phyloP scores from a whole-genome alignment of 2,329 filamentous ascomycete species.

The Annulohypoxylon truncatum region DNA sequence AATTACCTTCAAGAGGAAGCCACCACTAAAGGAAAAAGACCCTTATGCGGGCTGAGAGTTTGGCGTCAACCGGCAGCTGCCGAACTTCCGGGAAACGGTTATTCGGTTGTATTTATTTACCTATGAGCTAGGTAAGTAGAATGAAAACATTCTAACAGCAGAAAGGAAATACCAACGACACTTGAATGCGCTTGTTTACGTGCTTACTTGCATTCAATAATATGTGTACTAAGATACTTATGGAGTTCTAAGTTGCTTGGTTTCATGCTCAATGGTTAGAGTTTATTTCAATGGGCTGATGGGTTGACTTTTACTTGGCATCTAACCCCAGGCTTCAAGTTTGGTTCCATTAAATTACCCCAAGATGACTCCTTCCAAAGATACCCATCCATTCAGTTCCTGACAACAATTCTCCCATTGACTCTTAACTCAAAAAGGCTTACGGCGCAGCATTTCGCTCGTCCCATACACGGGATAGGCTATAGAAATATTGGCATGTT shows the following conservation, averaged over 20 bases:
- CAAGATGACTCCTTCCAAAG: constrained; percentile 21
- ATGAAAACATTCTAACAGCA: background rate
- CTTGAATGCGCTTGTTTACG: background rate
- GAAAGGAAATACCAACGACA: background rate
- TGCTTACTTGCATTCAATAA: background rate
- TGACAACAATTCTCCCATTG: constrained; percentile 20
- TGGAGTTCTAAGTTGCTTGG: background rate
- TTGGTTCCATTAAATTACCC: constrained; percentile 28
- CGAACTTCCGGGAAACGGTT: constrained; percentile 21
- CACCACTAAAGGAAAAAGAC: constrained; percentile 19
- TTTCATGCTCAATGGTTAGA: background rate
- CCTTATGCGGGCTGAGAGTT: constrained; percentile 31
- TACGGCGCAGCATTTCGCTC: constrained; percentile 12
- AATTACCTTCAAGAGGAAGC: constrained; percentile 21
- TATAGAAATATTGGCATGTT: background rate
- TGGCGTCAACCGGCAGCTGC: constrained; percentile 22
- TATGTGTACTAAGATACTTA: background rate
- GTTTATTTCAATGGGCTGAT: background rate
- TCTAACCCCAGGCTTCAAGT: background rate
- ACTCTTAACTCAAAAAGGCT: background rate
- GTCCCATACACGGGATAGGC: constrained; percentile 9
- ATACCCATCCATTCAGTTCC: constrained; percentile 7
- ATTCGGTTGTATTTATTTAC: constrained; percentile 1
- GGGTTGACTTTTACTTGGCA: constrained; percentile 3
- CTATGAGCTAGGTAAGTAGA: background rate